phyloP scores from a whole-genome alignment of 208 protist genomes.

The Leishmania guyanensis region DNA sequence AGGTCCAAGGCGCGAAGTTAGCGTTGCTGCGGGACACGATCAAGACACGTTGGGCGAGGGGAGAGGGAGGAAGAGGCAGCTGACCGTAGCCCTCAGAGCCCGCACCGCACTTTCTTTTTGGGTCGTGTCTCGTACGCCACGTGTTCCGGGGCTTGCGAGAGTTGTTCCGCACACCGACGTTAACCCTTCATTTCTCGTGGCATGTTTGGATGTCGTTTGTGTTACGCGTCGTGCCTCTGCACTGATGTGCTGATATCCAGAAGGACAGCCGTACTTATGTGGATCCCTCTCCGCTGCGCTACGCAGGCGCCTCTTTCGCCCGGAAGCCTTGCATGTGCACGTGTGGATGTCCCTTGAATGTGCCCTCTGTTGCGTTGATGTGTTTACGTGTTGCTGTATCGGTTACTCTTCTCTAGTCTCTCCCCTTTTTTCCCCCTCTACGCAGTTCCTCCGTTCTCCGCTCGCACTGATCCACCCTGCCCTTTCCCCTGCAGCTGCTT shows the following conservation, averaged over 20 bases:
- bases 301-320: not conserved
- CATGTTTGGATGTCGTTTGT: not conserved
- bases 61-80: not conserved
- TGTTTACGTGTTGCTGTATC: not conserved
- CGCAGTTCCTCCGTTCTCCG: conserved; percentile 4
- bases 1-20: not conserved
- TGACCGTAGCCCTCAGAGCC: not conserved
- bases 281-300: not conserved
- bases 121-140: not conserved
- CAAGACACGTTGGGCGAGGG: not conserved
- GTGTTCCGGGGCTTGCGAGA: not conserved
- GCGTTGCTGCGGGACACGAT: not conserved
- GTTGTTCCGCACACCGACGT: not conserved
- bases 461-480: not conserved
- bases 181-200: not conserved
- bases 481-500: not conserved
- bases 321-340: not conserved
- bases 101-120: not conserved
- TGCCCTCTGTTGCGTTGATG: not conserved
- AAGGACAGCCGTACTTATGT: not conserved
- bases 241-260: not conserved
- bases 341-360: not conserved
- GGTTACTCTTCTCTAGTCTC: conserved; percentile 15
- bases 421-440: not conserved
- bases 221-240: not conserved